Conservation (phyloP, 495 filamentous ascomycete genomes). For the Daldinia loculata region DNA sequence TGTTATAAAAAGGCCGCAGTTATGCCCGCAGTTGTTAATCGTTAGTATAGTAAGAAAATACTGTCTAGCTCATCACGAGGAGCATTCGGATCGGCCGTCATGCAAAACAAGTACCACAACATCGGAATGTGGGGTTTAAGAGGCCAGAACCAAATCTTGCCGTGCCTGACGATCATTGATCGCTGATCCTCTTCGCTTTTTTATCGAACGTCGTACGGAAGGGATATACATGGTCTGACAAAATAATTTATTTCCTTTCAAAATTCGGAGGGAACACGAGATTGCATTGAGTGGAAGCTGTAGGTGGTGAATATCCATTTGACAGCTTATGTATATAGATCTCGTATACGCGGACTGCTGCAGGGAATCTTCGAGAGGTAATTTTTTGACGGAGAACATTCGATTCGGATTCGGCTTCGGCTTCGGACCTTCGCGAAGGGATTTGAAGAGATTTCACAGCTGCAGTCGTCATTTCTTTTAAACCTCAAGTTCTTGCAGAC, state of each 20-base stretch:
- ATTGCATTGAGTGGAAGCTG: neutral
- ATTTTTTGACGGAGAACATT: neutral
- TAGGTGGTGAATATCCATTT: neutral
- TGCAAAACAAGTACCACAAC: constrained; percentile 21
- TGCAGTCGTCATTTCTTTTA: constrained; percentile 16
- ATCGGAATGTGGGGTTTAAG: constrained; percentile 22
- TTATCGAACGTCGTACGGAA: constrained; percentile 1
- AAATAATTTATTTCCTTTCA: neutral
- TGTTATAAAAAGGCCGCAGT: neutral
- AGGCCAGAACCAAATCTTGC: constrained; percentile 27
- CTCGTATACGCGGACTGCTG: constrained; percentile 1
- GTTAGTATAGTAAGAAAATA: neutral
- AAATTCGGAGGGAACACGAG: neutral
- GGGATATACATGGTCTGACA: neutral
- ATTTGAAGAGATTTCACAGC: neutral
- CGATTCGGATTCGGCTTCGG: neutral
- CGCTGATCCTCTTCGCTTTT: constrained; percentile 14
- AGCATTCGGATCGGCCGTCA: constrained; percentile 22
- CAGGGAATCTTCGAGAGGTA: neutral
- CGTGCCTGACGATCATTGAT: constrained; percentile 40
- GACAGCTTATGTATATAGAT: neutral
- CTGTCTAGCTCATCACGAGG: neutral
- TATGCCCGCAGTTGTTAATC: neutral
- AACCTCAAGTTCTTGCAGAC: constrained; percentile 24
- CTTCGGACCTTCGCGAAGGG: neutral